Evolutionary conservation across 805 yeast genomes (phyloP), one percentile per base, ranked within the genome.

Genomic region (Sugiyamaella chiloensis): DNA sequence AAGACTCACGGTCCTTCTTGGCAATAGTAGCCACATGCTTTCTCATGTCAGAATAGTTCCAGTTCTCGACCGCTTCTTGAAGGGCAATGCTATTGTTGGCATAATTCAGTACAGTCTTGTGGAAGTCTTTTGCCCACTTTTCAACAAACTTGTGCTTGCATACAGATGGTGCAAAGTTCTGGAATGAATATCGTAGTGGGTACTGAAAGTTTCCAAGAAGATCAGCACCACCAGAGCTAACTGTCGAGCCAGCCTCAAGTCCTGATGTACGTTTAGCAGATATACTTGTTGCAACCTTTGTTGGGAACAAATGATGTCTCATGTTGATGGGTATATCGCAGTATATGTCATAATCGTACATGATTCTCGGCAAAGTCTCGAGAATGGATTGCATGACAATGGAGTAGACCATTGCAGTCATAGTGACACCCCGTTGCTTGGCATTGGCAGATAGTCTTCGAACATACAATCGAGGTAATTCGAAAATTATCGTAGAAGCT

Each of bases 41-140:
- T 32, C 40, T 29, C 27, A 44, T 24, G 14, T 44, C 44, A 2
- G 35, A 21, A 21, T 39, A 23, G 29, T 32, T 39, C 32, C 24
- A 39, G 17, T 24, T 9, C 21, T 40, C 42, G 7, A 26, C 20
- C n/a, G 31, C 42, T 3, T 40, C 42, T 2, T 26, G 42, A 7
- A 26, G 29, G n/a, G 27, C 42, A 6, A 24, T 12, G 21, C 19
- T 40, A 21, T 40, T 40, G 20, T 24, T 24, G 21, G 27, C 42
- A n/a, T 24, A 40, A 21, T 34, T 34, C 21, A 34, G 20, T 4
- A 34, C 37, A 19, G 37, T 34, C 37, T 14, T 32, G 27, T 35
- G 14, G 20, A 47, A 24, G n/a, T 44, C 40, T 20, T 34, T 31
- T 6, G 52, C 48, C 52, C 52, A 48, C 21, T 26, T 23, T 21